Conservation (phyloP, 192 early-diverging fungal genomes). For the Chytriomyces hyalinus region DNA sequence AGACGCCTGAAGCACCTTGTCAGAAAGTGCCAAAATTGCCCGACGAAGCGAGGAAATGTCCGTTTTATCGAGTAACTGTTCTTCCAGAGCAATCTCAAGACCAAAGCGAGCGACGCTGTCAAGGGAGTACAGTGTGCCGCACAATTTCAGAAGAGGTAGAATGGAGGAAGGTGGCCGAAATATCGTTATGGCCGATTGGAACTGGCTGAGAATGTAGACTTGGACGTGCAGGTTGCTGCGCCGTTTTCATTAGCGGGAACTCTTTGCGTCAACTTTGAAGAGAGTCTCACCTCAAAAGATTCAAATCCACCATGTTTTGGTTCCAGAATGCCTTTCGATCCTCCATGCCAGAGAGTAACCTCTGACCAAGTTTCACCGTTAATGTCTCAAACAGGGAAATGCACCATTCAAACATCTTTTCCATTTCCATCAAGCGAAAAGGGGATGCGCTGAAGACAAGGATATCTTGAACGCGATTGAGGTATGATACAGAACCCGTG, state of each 20-base stretch:
- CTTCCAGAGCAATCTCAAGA: neutral
- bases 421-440: neutral
- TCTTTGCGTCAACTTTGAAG: neutral
- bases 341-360: neutral
- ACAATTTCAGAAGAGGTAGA: neutral
- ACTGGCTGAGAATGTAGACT: neutral
- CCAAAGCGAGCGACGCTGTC: constrained; percentile 3
- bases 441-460: neutral
- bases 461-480: neutral
- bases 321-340: constrained; percentile 7
- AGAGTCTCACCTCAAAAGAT: neutral
- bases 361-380: neutral
- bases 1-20: constrained; percentile 74
- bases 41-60: constrained; percentile 74
- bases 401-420: neutral
- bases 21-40: constrained; percentile 69
- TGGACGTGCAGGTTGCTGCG: neutral
- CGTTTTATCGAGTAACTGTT: neutral
- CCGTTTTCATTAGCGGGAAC: neutral
- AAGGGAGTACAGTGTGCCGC: neutral
- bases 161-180: neutral
- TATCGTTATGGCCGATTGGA: neutral
- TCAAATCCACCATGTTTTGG: constrained; percentile 23
- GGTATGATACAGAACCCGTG: neutral
- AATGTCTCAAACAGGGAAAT: neutral